Conservation (phyloP, 2,329 filamentous ascomycete genomes). For the Xylaria sp. region DNA sequence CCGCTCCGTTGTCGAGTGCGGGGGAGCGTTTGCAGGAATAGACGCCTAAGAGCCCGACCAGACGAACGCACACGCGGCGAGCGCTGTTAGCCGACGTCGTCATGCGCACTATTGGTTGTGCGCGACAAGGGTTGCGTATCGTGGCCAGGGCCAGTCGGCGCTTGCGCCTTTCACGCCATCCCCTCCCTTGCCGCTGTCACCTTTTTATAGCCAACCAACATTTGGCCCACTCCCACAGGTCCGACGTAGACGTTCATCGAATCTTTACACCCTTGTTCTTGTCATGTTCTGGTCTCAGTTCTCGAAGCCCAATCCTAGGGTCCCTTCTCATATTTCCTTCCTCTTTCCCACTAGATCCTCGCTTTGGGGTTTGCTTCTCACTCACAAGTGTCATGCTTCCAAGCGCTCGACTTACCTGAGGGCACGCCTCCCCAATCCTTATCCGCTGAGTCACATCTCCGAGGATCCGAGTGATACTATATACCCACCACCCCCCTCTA, state of each 20-base stretch:
- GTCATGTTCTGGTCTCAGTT: constrained; percentile 30
- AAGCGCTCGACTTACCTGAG: constrained; percentile 30
- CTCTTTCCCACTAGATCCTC: constrained; percentile 32
- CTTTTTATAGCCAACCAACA: constrained; percentile 48
- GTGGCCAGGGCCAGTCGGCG: constrained; percentile 41
- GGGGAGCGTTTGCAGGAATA: constrained; percentile 29
- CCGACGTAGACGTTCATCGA: constrained; percentile 28
- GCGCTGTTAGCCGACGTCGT: constrained; percentile 38
- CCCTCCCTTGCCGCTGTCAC: constrained; percentile 36
- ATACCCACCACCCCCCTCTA: constrained; percentile 37
- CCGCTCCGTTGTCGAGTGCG: background rate
- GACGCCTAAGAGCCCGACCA: constrained; percentile 35
- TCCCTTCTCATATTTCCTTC: constrained; percentile 23
- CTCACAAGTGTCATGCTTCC: constrained; percentile 32
- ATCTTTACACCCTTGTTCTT: constrained; percentile 21
- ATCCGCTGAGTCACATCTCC: constrained; percentile 17
- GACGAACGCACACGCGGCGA: constrained; percentile 33
- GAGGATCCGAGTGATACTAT: constrained; percentile 33
- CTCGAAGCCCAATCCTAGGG: constrained; percentile 23
- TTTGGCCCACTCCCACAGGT: constrained; percentile 34
- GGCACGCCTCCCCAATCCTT: constrained; percentile 27
- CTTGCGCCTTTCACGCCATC: constrained; percentile 44
- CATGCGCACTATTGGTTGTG: constrained; percentile 34
- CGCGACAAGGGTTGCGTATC: constrained; percentile 33
- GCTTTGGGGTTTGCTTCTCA: constrained; percentile 38